Evolutionary conservation across 2,329 filamentous ascomycete genomes (phyloP).

Genomic region (Talaromyces sp.): DNA sequence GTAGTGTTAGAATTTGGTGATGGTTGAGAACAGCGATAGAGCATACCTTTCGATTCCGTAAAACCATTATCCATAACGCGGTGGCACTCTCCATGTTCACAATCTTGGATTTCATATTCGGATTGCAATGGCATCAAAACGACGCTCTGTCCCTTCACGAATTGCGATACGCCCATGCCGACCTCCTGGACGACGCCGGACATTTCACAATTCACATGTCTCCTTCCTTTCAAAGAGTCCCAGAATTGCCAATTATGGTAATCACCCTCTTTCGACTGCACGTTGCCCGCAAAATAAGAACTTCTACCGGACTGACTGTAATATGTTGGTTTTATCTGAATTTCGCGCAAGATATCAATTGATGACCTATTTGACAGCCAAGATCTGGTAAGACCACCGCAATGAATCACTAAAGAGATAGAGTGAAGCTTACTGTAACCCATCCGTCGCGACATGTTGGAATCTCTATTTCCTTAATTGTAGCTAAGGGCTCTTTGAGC

Average conservation of each 20-base stretch:
- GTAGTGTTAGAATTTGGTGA: not conserved
- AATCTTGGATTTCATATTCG: not conserved
- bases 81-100: not conserved
- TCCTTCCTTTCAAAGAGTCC: not conserved
- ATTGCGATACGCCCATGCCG: not conserved
- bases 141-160: not conserved
- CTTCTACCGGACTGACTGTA: not conserved
- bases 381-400: constrained; percentile 5
- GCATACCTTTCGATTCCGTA: not conserved
- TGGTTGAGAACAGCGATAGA: not conserved
- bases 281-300: not conserved
- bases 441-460: constrained; percentile 3
- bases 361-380: not conserved
- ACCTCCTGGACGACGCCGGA: constrained; percentile 1
- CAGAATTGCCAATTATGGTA: not conserved
- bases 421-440: not conserved
- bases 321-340: constrained; percentile 4
- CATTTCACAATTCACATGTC: not conserved
- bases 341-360: constrained; percentile 6
- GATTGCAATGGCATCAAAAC: not conserved
- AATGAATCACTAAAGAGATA: not conserved
- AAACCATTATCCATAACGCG: not conserved
- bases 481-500: not conserved
- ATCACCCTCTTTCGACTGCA: not conserved
- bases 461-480: constrained; percentile 3